Evolutionary conservation across 371 early-diverging fungal genomes (phyloP).

Genomic region (Mortierella sp.): DNA sequence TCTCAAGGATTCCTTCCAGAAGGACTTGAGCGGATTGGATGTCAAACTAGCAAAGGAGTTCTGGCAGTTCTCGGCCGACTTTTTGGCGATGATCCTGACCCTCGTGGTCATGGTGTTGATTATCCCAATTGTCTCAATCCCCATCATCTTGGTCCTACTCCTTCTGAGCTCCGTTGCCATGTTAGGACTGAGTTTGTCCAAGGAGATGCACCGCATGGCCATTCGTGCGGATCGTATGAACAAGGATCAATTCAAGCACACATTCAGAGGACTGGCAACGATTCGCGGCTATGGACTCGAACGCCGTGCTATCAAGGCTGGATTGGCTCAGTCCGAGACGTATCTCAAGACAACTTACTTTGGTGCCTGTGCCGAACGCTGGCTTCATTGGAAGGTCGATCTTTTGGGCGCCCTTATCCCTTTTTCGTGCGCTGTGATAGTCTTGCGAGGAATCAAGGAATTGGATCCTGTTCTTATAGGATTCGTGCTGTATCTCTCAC

Average conservation of each 20-base stretch:
- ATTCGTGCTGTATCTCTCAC: conserved; percentile 36
- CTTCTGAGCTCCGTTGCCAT: conserved; percentile 35
- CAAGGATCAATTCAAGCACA: conserved; percentile 51
- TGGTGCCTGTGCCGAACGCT: conserved; percentile 50
- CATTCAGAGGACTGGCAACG: conserved; percentile 46
- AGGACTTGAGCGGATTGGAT: conserved; percentile 43
- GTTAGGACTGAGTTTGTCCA: conserved; percentile 43
- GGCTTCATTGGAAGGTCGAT: conserved; percentile 54
- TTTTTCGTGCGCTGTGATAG: conserved; percentile 36
- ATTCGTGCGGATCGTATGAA: conserved; percentile 53
- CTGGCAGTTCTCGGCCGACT: conserved; percentile 48
- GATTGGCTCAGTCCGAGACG: conserved; percentile 38
- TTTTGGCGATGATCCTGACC: conserved; percentile 25
- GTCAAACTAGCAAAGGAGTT: conserved; percentile 53
- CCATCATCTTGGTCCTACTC: conserved; percentile 18
- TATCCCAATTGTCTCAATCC: conserved; percentile 27
- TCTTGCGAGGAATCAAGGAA: conserved; percentile 26
- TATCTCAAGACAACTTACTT: conserved; percentile 50
- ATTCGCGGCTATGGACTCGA: conserved; percentile 53
- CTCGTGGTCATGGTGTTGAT: conserved; percentile 18
- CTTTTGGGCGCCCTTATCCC: conserved; percentile 42
- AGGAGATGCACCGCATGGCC: conserved; percentile 53
- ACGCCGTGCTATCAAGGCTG: conserved; percentile 52
- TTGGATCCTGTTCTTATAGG: conserved; percentile 41
- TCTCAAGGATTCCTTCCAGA: conserved; percentile 44